Evolutionary conservation across 495 filamentous ascomycete genomes (phyloP).

Genomic region (Penicillium ucsense): DNA sequence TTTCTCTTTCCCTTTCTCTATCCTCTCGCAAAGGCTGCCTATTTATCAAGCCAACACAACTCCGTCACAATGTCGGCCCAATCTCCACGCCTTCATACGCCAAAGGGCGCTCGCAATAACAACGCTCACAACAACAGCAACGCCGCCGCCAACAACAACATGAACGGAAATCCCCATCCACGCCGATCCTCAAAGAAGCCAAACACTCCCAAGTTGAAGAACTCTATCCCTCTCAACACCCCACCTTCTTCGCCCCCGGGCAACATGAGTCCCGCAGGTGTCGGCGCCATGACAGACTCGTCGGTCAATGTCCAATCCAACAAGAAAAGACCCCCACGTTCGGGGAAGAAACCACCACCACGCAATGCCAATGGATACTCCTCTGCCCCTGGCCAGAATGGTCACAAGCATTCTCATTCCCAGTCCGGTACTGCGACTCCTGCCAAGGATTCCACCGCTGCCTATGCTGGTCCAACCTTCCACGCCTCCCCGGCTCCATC

Average conservation of each 20-base stretch:
- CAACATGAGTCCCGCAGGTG: slow-evolving; percentile 25
- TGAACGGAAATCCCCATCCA: slow-evolving; percentile 12
- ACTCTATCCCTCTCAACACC: slow-evolving; percentile 23
- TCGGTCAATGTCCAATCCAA: slow-evolving; percentile 25
- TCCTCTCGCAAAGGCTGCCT: slow-evolving; percentile 29
- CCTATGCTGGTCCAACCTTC: slow-evolving; percentile 88
- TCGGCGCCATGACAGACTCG: slow-evolving; percentile 18
- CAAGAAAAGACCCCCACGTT: slow-evolving; percentile 27
- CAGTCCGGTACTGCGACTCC: slow-evolving; percentile 35
- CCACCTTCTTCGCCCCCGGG: slow-evolving; percentile 37
- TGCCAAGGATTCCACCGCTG: slow-evolving; percentile 37
- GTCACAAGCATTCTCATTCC: slow-evolving; percentile 24
- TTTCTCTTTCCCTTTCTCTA: slow-evolving; percentile 12
- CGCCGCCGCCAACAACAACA: not conserved
- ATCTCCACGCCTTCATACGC: slow-evolving; percentile 29
- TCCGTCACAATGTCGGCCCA: slow-evolving; percentile 34
- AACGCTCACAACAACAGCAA: not conserved
- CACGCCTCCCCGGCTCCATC: slow-evolving; percentile 91
- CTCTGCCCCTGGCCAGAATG: slow-evolving; percentile 13
- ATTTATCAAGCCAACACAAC: slow-evolving; percentile 34
- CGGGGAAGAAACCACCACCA: slow-evolving; percentile 29
- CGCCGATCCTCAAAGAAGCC: slow-evolving; percentile 30
- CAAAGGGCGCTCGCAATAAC: slow-evolving; percentile 26
- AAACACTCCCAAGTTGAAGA: slow-evolving; percentile 24
- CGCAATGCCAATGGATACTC: slow-evolving; percentile 14